Conservation (phyloP, 2,329 filamentous ascomycete species). For the Trichoderma sp. region DNA sequence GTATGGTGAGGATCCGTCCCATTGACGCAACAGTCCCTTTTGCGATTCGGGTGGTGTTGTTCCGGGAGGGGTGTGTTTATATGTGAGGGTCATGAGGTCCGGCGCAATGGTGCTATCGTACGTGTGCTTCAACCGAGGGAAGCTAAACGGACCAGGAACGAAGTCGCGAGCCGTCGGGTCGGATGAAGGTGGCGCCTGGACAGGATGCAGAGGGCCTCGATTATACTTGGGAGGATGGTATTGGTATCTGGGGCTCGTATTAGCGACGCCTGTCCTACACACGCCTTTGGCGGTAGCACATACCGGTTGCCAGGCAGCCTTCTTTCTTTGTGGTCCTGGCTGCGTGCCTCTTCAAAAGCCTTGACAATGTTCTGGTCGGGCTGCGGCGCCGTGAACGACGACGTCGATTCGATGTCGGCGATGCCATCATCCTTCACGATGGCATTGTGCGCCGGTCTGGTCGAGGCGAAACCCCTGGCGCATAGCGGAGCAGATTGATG, state of each 20-base stretch:
- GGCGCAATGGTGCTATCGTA: constrained; percentile 83
- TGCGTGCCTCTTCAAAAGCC: constrained; percentile 47
- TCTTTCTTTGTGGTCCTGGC: constrained; percentile 40
- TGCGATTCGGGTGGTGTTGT: constrained; percentile 53
- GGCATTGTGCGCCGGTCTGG: constrained; percentile 43
- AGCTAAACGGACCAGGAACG: constrained; percentile 85
- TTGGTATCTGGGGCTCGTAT: constrained; percentile 69
- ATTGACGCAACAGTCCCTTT: constrained; percentile 72
- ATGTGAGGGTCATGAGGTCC: constrained; percentile 86
- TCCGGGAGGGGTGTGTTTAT: constrained; percentile 82
- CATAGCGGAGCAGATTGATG: constrained; percentile 35
- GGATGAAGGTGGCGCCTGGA: constrained; percentile 84
- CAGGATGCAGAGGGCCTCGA: constrained; percentile 87
- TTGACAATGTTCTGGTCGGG: constrained; percentile 45
- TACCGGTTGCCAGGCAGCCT: constrained; percentile 54
- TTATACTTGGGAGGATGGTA: constrained; percentile 94
- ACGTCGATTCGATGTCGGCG: constrained; percentile 55
- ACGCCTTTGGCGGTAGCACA: constrained; percentile 28
- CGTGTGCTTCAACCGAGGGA: constrained; percentile 85
- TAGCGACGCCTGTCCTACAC: neutral
- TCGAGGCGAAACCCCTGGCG: constrained; percentile 51
- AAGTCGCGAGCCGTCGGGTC: constrained; percentile 88
- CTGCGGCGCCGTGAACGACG: constrained; percentile 50
- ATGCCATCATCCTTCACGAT: constrained; percentile 38
- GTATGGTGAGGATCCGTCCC: constrained; percentile 91